phyloP scores from a whole-genome alignment of 495 filamentous ascomycete species.

The Aspergillus sclerotioniger region DNA sequence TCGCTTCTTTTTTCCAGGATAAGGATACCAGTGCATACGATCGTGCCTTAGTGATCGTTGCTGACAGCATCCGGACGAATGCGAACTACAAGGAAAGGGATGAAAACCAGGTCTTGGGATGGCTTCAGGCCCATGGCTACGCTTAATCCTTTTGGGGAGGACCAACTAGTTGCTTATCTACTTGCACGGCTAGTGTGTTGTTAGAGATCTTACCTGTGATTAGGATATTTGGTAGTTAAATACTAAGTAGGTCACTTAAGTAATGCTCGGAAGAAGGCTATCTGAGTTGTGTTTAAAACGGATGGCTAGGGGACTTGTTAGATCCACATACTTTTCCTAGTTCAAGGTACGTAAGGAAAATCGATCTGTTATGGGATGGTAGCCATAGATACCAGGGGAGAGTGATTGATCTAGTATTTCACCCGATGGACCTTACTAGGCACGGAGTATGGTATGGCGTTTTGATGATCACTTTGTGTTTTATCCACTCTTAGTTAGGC shows the following conservation, averaged over 20 bases:
- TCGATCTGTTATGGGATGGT: no score
- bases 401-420: no score
- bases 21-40: slow-evolving; percentile 81
- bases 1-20: slow-evolving; percentile 75
- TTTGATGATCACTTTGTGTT: no score
- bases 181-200: neutral
- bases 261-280: neutral
- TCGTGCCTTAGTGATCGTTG: slow-evolving; percentile 72
- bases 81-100: slow-evolving; percentile 77
- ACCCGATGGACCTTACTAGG: no score
- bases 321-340: no score
- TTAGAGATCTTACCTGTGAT: neutral
- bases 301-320: no score
- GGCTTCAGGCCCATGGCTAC: slow-evolving; percentile 67
- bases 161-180: neutral
- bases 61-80: slow-evolving; percentile 75
- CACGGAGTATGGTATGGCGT: no score
- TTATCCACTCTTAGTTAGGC: no score
- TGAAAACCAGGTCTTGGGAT: slow-evolving; percentile 62
- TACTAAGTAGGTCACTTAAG: neutral
- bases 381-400: no score
- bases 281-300: neutral
- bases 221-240: slow-evolving; percentile 9
- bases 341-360: no score
- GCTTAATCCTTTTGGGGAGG: slow-evolving; percentile 23